A percentile compares a stretch with the other conserved stretches of the same genome.
Evolutionary conservation across 176 grass and related monocot species (phyloP).

Genomic region (Raddia guianensis): DNA sequence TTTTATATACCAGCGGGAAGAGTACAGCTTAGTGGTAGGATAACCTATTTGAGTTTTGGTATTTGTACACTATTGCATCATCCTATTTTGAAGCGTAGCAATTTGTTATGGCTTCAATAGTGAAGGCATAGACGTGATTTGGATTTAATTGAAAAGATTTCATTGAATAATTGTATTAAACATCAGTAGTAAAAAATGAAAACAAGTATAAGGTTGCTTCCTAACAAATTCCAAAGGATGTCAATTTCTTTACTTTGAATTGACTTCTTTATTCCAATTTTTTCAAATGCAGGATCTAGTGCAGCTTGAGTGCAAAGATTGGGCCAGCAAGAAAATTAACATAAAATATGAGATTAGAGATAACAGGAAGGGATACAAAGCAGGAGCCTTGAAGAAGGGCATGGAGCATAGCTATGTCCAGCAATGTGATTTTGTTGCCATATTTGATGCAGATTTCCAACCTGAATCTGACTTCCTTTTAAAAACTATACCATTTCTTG

Average conservation of each 20-base stretch:
- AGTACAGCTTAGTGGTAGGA: background rate
- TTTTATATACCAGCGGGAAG: background rate
- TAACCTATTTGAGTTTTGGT: background rate
- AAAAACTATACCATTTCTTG: conserved; percentile 73
- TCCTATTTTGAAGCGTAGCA: background rate
- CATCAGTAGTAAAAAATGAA: background rate
- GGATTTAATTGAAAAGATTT: background rate
- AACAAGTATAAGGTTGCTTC: background rate
- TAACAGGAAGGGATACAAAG: conserved; percentile 77
- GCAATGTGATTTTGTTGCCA: conserved; percentile 67
- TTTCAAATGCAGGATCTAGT: conserved; percentile 64
- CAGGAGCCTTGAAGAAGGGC: conserved; percentile 74
- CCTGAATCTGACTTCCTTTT: conserved; percentile 73
- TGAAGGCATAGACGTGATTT: background rate
- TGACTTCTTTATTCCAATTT: conserved; percentile 12
- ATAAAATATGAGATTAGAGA: conserved; percentile 62
- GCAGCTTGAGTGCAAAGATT: conserved; percentile 65
- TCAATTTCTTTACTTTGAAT: conserved; percentile 3
- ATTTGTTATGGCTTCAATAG: background rate
- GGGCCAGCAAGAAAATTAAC: conserved; percentile 56
- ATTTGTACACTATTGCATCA: background rate
- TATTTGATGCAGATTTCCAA: conserved; percentile 83
- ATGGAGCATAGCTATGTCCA: conserved; percentile 66
- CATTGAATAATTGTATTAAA: background rate
- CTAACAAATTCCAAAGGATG: background rate